Evolutionary conservation across 2,329 filamentous ascomycete genomes (phyloP).

Genomic region (Ophiosphaerella herpotricha): DNA sequence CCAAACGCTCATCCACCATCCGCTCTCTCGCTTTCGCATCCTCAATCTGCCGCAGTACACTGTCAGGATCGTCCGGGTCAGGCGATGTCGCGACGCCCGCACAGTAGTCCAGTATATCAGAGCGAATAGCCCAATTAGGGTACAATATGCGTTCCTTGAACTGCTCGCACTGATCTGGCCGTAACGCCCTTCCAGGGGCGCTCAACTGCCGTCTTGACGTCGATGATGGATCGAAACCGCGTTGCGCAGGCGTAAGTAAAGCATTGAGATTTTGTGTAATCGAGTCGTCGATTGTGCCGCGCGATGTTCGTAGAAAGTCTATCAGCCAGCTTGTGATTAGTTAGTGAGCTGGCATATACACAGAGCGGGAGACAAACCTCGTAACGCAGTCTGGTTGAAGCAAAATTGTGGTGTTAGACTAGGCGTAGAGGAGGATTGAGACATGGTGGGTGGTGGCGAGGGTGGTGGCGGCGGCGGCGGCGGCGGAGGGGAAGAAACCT

Average conservation of each 20-base stretch:
- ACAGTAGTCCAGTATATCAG: constrained; percentile 87
- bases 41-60: constrained; percentile 70
- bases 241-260: constrained; percentile 72
- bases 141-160: constrained; percentile 84
- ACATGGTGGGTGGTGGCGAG: constrained; percentile 38
- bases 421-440: constrained; percentile 47
- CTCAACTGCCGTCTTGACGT: constrained; percentile 67
- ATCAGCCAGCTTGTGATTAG: constrained; percentile 36
- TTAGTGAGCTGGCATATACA: constrained; percentile 33
- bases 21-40: constrained; percentile 70
- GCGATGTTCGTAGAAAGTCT: constrained; percentile 92
- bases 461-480: constrained; percentile 11
- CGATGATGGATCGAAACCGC: constrained; percentile 78
- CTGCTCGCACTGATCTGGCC: constrained; percentile 64
- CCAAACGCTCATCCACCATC: constrained; percentile 83
- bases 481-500: constrained; percentile 11
- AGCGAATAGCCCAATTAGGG: constrained; percentile 82
- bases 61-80: constrained; percentile 84
- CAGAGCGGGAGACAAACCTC: constrained; percentile 44
- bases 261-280: constrained; percentile 94
- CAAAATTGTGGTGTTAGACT: constrained; percentile 55
- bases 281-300: constrained; percentile 85
- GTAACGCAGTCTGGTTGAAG: constrained; percentile 56
- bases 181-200: constrained; percentile 59
- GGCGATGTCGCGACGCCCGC: constrained; percentile 83